These are phyloP conservation scores for Trichoderma sp. DNA, from an alignment of 2,329 filamentous ascomycete species.

Conservation along the genomic window DNA sequence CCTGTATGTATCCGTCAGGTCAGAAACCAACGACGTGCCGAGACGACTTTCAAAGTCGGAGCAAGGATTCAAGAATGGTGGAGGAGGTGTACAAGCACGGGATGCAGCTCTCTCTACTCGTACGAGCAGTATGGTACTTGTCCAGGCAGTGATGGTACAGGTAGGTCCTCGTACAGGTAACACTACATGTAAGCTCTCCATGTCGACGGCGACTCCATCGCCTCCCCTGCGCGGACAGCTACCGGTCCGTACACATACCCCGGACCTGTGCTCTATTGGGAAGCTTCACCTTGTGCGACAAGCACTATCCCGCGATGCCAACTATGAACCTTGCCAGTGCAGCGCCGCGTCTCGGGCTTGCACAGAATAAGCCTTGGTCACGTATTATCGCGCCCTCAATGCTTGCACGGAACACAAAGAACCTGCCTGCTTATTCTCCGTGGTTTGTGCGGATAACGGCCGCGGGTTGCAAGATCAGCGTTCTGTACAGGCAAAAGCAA, in stretches of 20 bases:
- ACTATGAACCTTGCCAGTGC: not conserved
- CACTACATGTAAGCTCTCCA: not conserved
- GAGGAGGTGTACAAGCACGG: not conserved
- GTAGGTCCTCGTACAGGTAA: not conserved
- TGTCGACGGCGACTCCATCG: not conserved
- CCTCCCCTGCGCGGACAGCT: not conserved
- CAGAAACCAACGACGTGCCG: not conserved
- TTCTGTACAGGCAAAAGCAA: not conserved
- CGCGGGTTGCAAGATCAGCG: not conserved
- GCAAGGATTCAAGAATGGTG: not conserved
- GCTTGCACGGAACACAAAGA: not conserved
- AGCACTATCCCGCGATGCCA: not conserved
- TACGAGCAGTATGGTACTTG: not conserved
- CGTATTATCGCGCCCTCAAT: not conserved
- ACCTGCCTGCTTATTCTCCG: conserved; percentile 2
- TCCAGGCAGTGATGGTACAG: not conserved
- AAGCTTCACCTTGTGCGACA: not conserved
- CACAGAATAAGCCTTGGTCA: not conserved
- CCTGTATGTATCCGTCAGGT: not conserved
- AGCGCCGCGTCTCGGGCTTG: not conserved
- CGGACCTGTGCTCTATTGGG: not conserved
- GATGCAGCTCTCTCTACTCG: not conserved
- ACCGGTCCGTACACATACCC: not conserved
- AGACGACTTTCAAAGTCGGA: not conserved
- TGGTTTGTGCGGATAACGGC: not conserved